Evolutionary conservation across 2,329 filamentous ascomycete genomes (phyloP).

Genomic region (Alternaria incomplexa): DNA sequence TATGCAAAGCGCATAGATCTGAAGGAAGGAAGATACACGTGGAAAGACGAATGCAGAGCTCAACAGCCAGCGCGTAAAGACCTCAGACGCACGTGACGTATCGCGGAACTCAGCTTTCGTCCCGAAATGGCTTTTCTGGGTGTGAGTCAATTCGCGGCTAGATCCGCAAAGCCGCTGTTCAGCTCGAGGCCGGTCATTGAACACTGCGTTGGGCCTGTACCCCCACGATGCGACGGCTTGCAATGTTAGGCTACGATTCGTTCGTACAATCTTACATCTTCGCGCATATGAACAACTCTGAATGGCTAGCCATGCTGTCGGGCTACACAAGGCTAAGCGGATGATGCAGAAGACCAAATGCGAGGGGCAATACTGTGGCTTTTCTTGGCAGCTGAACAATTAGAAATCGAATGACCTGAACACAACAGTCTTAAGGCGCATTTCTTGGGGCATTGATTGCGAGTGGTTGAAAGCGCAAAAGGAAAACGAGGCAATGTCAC

Average conservation of each 20-base stretch:
- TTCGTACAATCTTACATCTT: neutral
- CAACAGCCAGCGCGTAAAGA: neutral
- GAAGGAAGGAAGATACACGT: neutral
- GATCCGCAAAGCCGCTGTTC: neutral
- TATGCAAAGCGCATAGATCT: neutral
- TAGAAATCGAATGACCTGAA: neutral
- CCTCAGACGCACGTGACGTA: neutral
- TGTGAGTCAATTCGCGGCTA: neutral
- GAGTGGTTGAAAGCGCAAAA: neutral
- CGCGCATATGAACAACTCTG: neutral
- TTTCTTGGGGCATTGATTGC: neutral
- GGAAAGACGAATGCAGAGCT: neutral
- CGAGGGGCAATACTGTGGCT: conserved; percentile 1
- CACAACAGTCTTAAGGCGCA: neutral
- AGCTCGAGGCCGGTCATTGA: neutral
- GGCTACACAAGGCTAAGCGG: neutral
- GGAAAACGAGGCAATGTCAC: neutral
- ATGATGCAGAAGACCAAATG: neutral
- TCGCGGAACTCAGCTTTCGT: neutral
- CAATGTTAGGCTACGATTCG: neutral
- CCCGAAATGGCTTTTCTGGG: neutral
- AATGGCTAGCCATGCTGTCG: neutral
- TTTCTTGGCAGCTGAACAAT: conserved; percentile 11
- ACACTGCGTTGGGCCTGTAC: neutral
- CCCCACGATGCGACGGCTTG: neutral